phyloP scores from a whole-genome alignment of 495 filamentous ascomycete species.

The Penicillium robsamsonii region DNA sequence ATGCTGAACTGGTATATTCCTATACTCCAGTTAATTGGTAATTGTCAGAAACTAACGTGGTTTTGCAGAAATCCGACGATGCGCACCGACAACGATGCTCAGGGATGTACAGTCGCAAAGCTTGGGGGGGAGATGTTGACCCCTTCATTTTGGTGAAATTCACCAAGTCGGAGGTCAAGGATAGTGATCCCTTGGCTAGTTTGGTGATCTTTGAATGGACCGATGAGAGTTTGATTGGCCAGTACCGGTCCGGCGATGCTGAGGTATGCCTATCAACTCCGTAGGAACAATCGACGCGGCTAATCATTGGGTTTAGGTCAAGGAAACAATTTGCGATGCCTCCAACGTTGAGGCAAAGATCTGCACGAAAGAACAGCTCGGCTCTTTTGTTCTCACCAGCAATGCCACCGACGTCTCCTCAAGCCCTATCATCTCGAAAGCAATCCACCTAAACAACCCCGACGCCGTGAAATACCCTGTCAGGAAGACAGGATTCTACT shows the following conservation, averaged over 20 bases:
- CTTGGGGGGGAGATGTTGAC: constrained; percentile 86
- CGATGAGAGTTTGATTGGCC: constrained; percentile 77
- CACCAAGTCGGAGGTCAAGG: constrained; percentile 53
- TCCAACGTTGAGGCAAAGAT: constrained; percentile 60
- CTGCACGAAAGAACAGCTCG: constrained; percentile 72
- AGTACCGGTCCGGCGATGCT: constrained; percentile 30
- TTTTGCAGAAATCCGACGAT: constrained; percentile 65
- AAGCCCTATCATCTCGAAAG: constrained; percentile 71
- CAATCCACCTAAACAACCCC: constrained; percentile 77
- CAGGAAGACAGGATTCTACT: constrained; percentile 92
- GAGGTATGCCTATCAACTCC: constrained; percentile 27
- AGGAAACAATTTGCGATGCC: constrained; percentile 73
- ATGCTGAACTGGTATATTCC: constrained; percentile 59
- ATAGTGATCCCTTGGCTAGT: constrained; percentile 72
- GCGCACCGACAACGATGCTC: constrained; percentile 83
- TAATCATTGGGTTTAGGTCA: constrained; percentile 42
- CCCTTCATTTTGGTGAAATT: constrained; percentile 88
- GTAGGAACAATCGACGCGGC: background rate
- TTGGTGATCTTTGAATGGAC: constrained; percentile 93
- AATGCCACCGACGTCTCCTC: constrained; percentile 68
- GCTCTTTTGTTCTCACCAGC: constrained; percentile 77
- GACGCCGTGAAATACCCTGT: constrained; percentile 75
- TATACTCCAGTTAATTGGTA: background rate
- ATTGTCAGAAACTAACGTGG: constrained; percentile 14
- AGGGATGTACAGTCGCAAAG: constrained; percentile 91